Evolutionary conservation across 371 early-diverging fungal genomes (phyloP), one percentile per base, ranked within the genome.

Genomic region (Globomyces sp.): DNA sequence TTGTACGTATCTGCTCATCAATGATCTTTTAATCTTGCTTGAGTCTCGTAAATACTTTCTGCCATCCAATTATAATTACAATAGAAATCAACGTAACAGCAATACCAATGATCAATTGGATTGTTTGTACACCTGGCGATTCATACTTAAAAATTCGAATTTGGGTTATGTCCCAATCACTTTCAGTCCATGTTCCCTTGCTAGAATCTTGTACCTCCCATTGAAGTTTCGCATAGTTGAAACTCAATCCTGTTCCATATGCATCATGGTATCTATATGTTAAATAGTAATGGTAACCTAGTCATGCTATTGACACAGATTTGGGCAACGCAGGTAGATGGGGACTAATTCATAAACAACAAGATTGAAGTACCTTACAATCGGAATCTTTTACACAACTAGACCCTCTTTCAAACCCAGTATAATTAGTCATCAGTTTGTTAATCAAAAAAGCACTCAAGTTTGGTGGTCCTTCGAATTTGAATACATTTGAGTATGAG

Each of bases 141-240:
- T 82, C 78, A 5, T 78, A 77, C 3, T 77, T 68, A 63, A 87
- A 91, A 3, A 88, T 73, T 6, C 90, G 74, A 45, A 88, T 71
- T 0, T 79, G 71, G 9, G 85, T 74, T 3, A 76, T 68, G 55
- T 85, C 87, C 79, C 83, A 89, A 88, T 74, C 78, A 82, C 88
- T 88, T 73, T 88, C 86, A 5, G 86, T 82, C 87, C 87, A 92
- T 4, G 88, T 82, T 0, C 80, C 79, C 67, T 86, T 85, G 1
- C 78, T 77, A 2, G 85, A 71, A 73, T 90, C 87, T 4, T 80
- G 80, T 5, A 92, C 87, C 5, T 67, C 72, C 24, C 79, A 79
- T 4, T 60, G 39, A 0, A 80, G 80, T 1, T 61, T 58, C 0
- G 74, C 66, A 58, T 86, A 83, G 70, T 87, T 77, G 70, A 80